Evolutionary conservation across 108 stramenopile species (phyloP).

Genomic region (Chaetoceros muelleri): DNA sequence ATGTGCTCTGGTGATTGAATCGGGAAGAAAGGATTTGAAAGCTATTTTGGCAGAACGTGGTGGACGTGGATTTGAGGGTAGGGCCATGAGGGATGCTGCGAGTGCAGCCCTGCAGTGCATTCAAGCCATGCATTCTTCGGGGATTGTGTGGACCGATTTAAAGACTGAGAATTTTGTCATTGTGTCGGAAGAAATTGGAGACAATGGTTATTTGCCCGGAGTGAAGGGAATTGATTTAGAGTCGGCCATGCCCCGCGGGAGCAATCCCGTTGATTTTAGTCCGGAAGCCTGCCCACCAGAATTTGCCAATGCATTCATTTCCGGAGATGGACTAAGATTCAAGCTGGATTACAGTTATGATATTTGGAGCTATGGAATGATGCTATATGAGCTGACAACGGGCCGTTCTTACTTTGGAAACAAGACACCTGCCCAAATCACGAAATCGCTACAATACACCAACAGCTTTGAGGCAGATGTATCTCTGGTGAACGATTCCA

Average conservation of each 20-base stretch:
- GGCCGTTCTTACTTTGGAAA: slow-evolving; percentile 69
- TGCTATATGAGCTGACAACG: slow-evolving; percentile 67
- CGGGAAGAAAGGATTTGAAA: slow-evolving; percentile 66
- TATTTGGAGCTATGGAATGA: slow-evolving; percentile 79
- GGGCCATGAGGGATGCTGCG: slow-evolving; percentile 55
- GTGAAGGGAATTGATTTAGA: slow-evolving; percentile 83
- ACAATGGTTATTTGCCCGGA: slow-evolving; percentile 2
- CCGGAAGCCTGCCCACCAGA: slow-evolving; percentile 88
- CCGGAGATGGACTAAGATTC: slow-evolving; percentile 62
- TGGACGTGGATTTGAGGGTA: slow-evolving; percentile 44
- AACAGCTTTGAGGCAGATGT: slow-evolving; percentile 34
- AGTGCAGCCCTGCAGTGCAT: slow-evolving; percentile 58
- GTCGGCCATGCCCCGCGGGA: slow-evolving; percentile 58
- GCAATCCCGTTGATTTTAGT: slow-evolving; percentile 77
- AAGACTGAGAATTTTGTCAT: slow-evolving; percentile 88
- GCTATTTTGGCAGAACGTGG: slow-evolving; percentile 38
- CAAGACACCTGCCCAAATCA: slow-evolving; percentile 54
- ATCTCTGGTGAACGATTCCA: slow-evolving; percentile 25
- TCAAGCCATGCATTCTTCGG: slow-evolving; percentile 55
- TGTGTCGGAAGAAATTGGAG: slow-evolving; percentile 22
- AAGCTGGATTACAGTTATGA: slow-evolving; percentile 65
- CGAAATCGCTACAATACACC: slow-evolving; percentile 35
- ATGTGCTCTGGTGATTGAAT: slow-evolving; percentile 70
- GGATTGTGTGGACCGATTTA: slow-evolving; percentile 83
- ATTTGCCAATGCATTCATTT: slow-evolving; percentile 67